Base-by-base conservation (phyloP, 345 rosid species). In the Eucalyptus marginata region DNA sequence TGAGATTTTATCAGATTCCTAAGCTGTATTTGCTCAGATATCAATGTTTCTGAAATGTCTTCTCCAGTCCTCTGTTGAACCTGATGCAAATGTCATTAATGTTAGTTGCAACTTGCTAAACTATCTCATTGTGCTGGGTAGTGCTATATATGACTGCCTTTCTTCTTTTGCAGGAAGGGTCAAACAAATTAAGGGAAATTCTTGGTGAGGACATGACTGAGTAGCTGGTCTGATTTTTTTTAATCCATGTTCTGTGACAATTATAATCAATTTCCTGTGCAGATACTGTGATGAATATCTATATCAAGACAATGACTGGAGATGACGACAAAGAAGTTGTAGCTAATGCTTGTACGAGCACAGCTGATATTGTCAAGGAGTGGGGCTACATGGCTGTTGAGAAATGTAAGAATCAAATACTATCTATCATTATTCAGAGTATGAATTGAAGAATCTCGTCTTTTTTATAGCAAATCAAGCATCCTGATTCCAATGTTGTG, bases 311-410 rank as follows among this genome's bases (percentile, higher is more conserved):
- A 84, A 97, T 98, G 98, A 93, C 94, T 58, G 97, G 96, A 31
- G 99, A 97, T 95, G 99, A 96, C 66, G 99, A 98, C 94, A 98
- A 96, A 94, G 99, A 96, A 93, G 99, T 97, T 76, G 99, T 98
- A 89, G 98, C 99, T 88, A 95, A 97, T 92, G 98, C 97, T 92
- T 98, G 99, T 93, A 94, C 93, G 93, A 95, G 96, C 89, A 87
- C 95, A 88, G 98, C 96, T 71, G 99, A 97, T 89, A 97, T 97
- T 86, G 90, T 94, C 90, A 96, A 96, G 91, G 99, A 97, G 89
- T 97, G 93, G 94, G 97, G 99, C 68, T 97, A 91, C 29, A 27
- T 90, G 87, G 96, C 95, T 85, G 80, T 98, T 89, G 98, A 98
- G 92, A 96, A 96, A 90, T 98, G 99, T 98, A 92, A 92, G 99